These are phyloP conservation scores for Xerocomus spinulosus DNA, from an alignment of 768 basidiomycete species.

Conservation along the genomic window DNA sequence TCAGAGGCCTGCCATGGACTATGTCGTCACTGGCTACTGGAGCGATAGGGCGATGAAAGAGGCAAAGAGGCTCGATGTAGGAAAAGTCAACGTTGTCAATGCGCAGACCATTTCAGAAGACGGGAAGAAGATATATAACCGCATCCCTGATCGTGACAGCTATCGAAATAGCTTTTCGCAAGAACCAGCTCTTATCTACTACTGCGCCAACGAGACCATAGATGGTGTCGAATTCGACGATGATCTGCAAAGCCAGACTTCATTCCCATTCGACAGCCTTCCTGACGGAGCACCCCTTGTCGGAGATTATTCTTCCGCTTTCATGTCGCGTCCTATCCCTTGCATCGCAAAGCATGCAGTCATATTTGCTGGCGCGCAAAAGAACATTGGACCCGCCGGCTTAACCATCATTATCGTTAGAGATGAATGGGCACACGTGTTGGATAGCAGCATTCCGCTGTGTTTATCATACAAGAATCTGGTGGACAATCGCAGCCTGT, in stretches of 20 bases:
- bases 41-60: constrained; percentile 83
- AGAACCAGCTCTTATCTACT: constrained; percentile 90
- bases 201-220: constrained; percentile 99
- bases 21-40: constrained; percentile 92
- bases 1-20: constrained; percentile 69
- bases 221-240: constrained; percentile 86
- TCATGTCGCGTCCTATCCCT: constrained; percentile 93
- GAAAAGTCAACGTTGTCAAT: constrained; percentile 65
- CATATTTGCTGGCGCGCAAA: constrained; percentile 96
- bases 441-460: constrained; percentile 78
- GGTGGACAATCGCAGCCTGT: constrained; percentile 69
- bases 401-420: constrained; percentile 90
- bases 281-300: constrained; percentile 70
- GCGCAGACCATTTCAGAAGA: constrained; percentile 56
- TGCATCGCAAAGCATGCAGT: constrained; percentile 85
- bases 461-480: constrained; percentile 81
- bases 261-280: constrained; percentile 82
- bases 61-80: constrained; percentile 62
- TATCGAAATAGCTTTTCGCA: constrained; percentile 64
- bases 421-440: constrained; percentile 69
- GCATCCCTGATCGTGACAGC: constrained; percentile 66
- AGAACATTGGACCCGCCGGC: constrained; percentile 95
- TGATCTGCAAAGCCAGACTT: constrained; percentile 46
- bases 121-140: constrained; percentile 64
- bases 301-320: constrained; percentile 93